Base-by-base conservation (phyloP, 352 stramenopile genomes). In the Phytopythium oedochilum region DNA sequence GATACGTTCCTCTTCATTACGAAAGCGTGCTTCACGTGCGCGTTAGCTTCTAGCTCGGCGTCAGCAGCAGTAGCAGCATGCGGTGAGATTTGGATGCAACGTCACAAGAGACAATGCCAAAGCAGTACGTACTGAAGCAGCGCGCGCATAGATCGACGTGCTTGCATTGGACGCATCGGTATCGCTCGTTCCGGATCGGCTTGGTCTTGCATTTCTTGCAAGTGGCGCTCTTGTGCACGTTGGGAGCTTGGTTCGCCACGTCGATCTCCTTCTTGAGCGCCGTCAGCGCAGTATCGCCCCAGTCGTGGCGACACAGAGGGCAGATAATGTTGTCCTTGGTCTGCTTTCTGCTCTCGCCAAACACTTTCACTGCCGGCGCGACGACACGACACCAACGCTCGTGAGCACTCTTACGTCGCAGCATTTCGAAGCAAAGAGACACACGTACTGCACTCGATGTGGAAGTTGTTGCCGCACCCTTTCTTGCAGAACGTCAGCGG, bases 291-390 rank as follows among this genome's bases (percentile, higher is more conserved):
- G 71, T 61, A 23, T 85, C 73, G 0, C 84, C 84, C 84, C 84
- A 94, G 49, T 94, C 78, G 20, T 90, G 77, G 6, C 84, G 83
- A 59, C 84, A 94, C 38, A 94, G 52, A 1, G 84, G 84, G n/a
- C 84, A 94, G 32, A 86, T 84, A 20, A 94, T 90, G 51, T 86
- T 84, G 34, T 91, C 83, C 49, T 93, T 94, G 17, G 83, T 89
- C 51, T 92, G 82, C 28, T 73, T 71, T 7, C 84, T 71, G 53
- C 80, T 90, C 34, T 94, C 84, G 1, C 81, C 83, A 66, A 90
- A 92, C 2, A 94, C 79, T 49, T 91, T 91, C 83, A 94, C 85
- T 79, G 55, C 31, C 58, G 17, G 20, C 51, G n/a, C n/a, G n/a
- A 22, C 32, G 57, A 28, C 57, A n/a, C 50, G 47, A 12, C n/a